Conservation (phyloP, 345 rosid species). For the Rhodamnia rubescens region DNA sequence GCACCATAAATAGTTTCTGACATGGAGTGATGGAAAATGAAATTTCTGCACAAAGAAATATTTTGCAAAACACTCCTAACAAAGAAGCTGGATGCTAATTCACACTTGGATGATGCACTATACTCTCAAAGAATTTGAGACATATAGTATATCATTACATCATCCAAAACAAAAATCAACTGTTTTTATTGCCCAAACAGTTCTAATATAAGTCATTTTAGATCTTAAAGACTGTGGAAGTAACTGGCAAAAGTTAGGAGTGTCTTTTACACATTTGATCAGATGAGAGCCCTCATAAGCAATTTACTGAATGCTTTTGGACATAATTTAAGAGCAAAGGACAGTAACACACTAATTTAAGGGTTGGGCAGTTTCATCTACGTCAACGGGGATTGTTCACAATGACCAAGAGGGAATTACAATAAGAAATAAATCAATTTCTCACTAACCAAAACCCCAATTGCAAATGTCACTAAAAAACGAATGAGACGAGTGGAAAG, state of each 20-base stretch:
- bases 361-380: background rate
- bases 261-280: background rate
- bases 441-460: background rate
- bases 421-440: background rate
- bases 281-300: background rate
- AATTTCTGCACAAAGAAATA: background rate
- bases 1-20: slow-evolving; percentile 1
- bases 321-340: background rate
- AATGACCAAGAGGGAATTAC: background rate
- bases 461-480: background rate
- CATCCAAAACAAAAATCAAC: background rate
- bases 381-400: background rate
- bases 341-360: background rate
- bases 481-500: background rate
- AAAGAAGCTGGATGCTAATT: background rate
- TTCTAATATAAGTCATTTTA: background rate
- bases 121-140: background rate
- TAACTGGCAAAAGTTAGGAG: background rate
- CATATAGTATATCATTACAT: background rate
- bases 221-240: background rate
- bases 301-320: background rate
- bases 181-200: background rate
- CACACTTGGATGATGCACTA: background rate
- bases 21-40: background rate
- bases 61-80: background rate